A percentile compares a stretch with the other conserved stretches of the same genome.
Evolutionary conservation across 495 filamentous ascomycete species (phyloP).

Genomic region (Sphaerosporella brunnea): DNA sequence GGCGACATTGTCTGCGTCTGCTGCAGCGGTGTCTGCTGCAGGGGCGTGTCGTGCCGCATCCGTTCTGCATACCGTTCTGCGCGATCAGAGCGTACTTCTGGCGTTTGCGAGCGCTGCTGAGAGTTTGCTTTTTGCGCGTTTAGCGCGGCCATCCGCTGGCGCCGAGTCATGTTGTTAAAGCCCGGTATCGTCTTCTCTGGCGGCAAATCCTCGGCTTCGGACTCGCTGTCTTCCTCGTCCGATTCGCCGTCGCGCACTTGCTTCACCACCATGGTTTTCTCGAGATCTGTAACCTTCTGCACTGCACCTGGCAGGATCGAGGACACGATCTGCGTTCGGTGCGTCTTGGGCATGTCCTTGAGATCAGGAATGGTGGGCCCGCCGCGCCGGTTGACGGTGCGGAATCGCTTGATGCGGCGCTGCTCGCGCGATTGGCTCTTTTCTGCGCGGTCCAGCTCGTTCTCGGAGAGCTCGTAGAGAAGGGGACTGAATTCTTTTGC

Average conservation of each 20-base stretch:
- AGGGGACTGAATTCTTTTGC: slow-evolving; percentile 86
- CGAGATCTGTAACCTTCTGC: slow-evolving; percentile 37
- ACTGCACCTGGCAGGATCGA: slow-evolving; percentile 78
- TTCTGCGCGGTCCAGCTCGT: slow-evolving; percentile 77
- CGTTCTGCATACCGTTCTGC: slow-evolving; percentile 55
- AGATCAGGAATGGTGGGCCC: slow-evolving; percentile 90
- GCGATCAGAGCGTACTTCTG: slow-evolving; percentile 43
- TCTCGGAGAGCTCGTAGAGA: slow-evolving; percentile 82
- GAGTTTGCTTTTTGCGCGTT: slow-evolving; percentile 12
- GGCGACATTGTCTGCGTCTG: not conserved
- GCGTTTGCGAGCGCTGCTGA: slow-evolving; percentile 59
- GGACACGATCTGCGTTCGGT: slow-evolving; percentile 78
- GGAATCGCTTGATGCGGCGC: slow-evolving; percentile 61
- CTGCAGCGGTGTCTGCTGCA: slow-evolving; percentile 24
- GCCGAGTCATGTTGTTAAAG: slow-evolving; percentile 62
- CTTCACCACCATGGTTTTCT: slow-evolving; percentile 77
- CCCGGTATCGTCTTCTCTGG: slow-evolving; percentile 74
- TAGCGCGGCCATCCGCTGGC: slow-evolving; percentile 52
- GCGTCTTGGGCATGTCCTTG: slow-evolving; percentile 82
- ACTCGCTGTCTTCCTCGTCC: slow-evolving; percentile 68
- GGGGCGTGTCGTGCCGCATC: slow-evolving; percentile 41
- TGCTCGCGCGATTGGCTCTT: slow-evolving; percentile 85
- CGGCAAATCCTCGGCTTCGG: slow-evolving; percentile 69
- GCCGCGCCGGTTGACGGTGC: slow-evolving; percentile 61
- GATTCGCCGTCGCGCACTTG: slow-evolving; percentile 39